Base-by-base conservation (phyloP, 441 rosid genomes). In the Biscutella auriculata region DNA sequence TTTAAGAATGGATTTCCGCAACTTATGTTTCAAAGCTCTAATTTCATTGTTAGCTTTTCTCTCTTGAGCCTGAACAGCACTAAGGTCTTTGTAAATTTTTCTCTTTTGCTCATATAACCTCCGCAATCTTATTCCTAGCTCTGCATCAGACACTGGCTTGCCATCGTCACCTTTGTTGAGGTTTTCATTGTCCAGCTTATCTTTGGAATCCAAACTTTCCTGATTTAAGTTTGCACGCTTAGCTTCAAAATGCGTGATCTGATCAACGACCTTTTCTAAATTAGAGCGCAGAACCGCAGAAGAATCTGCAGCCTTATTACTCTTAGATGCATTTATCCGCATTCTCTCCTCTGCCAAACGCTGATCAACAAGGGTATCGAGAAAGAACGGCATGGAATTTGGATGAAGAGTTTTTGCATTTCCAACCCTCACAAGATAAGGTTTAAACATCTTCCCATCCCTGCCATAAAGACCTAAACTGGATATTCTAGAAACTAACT, bases 381-480 rank as follows among this genome's bases (percentile, higher is more conserved):
- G 82, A 72, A 81, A 90, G 66, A 82, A 85, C 35, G 94, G 97
- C 33, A 90, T 64, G 28, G 99, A 94, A 69, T 77, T 85, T 52
- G 83, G 81, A 77, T 94, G 97, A 58, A 94, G 76, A 2, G 99
- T 83, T 77, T 85, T 94, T 37, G 85, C 82, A 79, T 89, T 94
- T 57, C 99, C 99, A 63, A 94, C 99, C 76, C 99, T 82, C 19
- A 94, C 97, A 72, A 94, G 85, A 73, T 87, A 89, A 23, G 99
- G 99, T 71, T 81, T 85, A 78, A 82, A 94, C 82, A 63, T 81
- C 77, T 79, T 79, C 56, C 97, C 99, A 75, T 90, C 91, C 60
- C 78, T 57, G n/a, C 95, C 94, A 66, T 79, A 79, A 32, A 94
- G 94, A 34, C 99, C 97, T 72, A 80, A 80, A 60, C 75, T 74